phyloP scores from a whole-genome alignment of 495 filamentous ascomycete genomes.

The Penicillium longicatenatum region DNA sequence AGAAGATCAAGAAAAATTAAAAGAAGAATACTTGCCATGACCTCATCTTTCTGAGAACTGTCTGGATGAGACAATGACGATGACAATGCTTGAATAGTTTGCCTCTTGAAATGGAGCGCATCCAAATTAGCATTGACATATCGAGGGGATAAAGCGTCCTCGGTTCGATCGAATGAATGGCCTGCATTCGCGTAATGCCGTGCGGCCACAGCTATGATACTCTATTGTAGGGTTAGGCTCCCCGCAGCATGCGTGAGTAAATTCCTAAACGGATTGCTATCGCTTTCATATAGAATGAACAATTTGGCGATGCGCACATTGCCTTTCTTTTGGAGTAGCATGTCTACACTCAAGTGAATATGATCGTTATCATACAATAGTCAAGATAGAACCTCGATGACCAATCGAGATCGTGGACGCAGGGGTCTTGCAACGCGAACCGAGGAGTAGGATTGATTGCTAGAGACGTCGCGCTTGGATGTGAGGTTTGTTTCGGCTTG shows the following conservation, averaged over 20 bases:
- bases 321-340: conserved; percentile 35
- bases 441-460: conserved; percentile 3
- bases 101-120: conserved; percentile 52
- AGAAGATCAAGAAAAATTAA: conserved; percentile 59
- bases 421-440: conserved; percentile 35
- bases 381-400: conserved; percentile 47
- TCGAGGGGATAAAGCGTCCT: conserved; percentile 13
- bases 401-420: conserved; percentile 32
- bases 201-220: conserved; percentile 55
- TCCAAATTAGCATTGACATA: conserved; percentile 33
- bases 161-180: conserved; percentile 22
- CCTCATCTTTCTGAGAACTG: conserved; percentile 33
- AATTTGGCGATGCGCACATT: conserved; percentile 52
- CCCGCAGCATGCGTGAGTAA: conserved; percentile 47
- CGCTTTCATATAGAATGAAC: conserved; percentile 54
- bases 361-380: conserved; percentile 40
- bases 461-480: too few relatives aligned
- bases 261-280: conserved; percentile 55
- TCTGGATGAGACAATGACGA: conserved; percentile 26
- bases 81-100: conserved; percentile 48
- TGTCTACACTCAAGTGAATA: too few relatives aligned
- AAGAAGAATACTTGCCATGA: conserved; percentile 53
- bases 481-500: too few relatives aligned
- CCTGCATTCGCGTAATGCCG: conserved; percentile 49
- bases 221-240: conserved; percentile 47